These are phyloP conservation scores for Zelonia costaricensis DNA, from an alignment of 208 protist genomes.

Conservation along the genomic window DNA sequence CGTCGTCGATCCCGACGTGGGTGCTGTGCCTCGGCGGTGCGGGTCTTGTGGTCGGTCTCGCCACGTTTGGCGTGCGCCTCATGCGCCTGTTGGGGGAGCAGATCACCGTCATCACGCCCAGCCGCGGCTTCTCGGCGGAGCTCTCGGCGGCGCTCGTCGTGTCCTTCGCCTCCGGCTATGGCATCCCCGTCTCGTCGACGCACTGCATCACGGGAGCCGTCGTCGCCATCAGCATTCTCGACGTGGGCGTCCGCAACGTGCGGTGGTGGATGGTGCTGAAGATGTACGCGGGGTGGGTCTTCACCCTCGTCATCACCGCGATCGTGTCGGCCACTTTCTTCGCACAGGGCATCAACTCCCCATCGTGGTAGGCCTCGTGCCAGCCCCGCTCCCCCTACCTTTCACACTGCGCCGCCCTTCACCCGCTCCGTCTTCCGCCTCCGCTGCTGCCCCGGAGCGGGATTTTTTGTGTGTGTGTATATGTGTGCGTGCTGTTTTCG, in stretches of 20 bases:
- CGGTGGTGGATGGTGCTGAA: slow-evolving; percentile 75
- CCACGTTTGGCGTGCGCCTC: slow-evolving; percentile 71
- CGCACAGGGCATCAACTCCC: slow-evolving; percentile 71
- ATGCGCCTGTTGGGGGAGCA: slow-evolving; percentile 76
- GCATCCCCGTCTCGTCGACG: slow-evolving; percentile 88
- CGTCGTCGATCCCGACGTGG: slow-evolving; percentile 59
- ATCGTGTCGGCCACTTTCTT: slow-evolving; percentile 74
- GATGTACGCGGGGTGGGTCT: slow-evolving; percentile 77
- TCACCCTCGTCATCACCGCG: slow-evolving; percentile 59
- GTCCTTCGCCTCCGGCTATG: slow-evolving; percentile 74
- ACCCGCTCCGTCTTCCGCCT: no score
- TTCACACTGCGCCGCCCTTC: no score
- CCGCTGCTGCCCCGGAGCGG: no score
- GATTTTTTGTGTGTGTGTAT: no score
- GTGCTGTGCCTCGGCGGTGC: slow-evolving; percentile 66
- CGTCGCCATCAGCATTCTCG: slow-evolving; percentile 77
- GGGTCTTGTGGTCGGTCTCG: slow-evolving; percentile 71
- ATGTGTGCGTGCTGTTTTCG: no score
- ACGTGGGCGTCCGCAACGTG: slow-evolving; percentile 59
- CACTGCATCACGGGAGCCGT: slow-evolving; percentile 92
- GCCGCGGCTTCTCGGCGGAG: slow-evolving; percentile 75
- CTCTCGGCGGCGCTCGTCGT: slow-evolving; percentile 74
- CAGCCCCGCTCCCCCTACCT: no score
- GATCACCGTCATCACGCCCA: slow-evolving; percentile 79
- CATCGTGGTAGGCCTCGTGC: slow-evolving; percentile 8